Conservation (phyloP, 345 rosid genomes). For the Litchi chinensis region DNA sequence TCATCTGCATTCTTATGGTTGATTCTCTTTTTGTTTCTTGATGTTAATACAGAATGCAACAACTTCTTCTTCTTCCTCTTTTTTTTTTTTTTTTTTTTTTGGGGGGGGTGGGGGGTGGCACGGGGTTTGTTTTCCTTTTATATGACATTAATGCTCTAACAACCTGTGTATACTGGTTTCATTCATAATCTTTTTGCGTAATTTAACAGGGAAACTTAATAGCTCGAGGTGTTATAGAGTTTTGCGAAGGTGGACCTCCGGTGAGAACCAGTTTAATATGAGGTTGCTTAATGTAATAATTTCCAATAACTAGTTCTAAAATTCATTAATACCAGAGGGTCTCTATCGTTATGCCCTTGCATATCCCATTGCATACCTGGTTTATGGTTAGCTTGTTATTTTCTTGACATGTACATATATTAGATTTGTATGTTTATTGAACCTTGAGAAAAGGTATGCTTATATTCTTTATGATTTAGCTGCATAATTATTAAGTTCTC, state of each 20-base stretch:
- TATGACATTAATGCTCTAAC: neutral
- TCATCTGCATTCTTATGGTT: neutral
- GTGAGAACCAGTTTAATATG: slow-evolving; percentile 35
- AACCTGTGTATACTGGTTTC: slow-evolving; percentile 1
- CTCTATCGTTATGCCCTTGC: neutral
- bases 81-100: no score
- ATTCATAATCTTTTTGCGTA: neutral
- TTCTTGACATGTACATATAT: neutral
- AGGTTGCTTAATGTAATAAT: neutral
- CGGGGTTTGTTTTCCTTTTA: slow-evolving; percentile 1
- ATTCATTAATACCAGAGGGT: neutral
- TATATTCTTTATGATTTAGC: no score
- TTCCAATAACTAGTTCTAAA: neutral
- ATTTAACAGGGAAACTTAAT: slow-evolving; percentile 83
- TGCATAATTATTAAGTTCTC: no score
- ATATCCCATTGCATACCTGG: neutral
- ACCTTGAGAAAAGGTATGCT: no score
- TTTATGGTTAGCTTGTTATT: neutral
- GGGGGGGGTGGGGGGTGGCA: no score
- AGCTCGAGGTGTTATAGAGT: slow-evolving; percentile 83
- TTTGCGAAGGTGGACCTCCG: slow-evolving; percentile 83
- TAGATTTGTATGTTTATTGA: neutral
- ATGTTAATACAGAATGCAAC: neutral
- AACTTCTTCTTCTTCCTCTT: neutral
- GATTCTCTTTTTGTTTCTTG: neutral